Evolutionary conservation across 106 monocot genomes (phyloP).

Genomic region (Acanthochlamys bracteata): DNA sequence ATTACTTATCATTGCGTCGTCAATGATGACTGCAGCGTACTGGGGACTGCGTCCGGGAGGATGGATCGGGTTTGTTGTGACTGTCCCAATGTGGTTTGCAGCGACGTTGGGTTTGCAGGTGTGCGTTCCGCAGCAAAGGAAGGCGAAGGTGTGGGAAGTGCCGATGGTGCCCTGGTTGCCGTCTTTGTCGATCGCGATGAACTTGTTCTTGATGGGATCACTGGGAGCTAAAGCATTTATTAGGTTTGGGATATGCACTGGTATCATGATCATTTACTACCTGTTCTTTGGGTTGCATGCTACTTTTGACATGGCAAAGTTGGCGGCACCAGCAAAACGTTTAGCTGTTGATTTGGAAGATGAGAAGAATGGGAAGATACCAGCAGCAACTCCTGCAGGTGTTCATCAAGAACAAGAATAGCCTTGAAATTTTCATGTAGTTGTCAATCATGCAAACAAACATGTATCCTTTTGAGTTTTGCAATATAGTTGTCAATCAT

Average conservation of each 20-base stretch:
- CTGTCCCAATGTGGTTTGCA: too few relatives aligned
- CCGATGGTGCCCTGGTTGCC: conserved; percentile 12
- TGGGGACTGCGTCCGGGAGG: neutral
- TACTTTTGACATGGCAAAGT: neutral
- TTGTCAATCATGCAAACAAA: too few relatives aligned
- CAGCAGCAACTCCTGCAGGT: too few relatives aligned
- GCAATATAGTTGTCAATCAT: too few relatives aligned
- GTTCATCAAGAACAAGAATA: too few relatives aligned
- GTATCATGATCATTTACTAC: neutral
- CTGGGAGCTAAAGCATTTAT: conserved; percentile 5
- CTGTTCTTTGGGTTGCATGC: conserved; percentile 2
- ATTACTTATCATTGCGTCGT: neutral
- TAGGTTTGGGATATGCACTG: conserved; percentile 4
- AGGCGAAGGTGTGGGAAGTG: conserved; percentile 11
- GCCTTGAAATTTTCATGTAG: too few relatives aligned
- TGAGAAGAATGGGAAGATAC: too few relatives aligned
- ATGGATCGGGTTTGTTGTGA: neutral
- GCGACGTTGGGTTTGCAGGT: neutral
- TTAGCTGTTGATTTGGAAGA: too few relatives aligned
- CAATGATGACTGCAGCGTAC: neutral
- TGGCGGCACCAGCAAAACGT: too few relatives aligned
- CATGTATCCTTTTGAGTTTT: too few relatives aligned
- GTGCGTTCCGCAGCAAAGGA: neutral
- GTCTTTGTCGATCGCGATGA: neutral
- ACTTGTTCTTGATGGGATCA: conserved; percentile 7